A percentile compares a stretch with the other conserved stretches of the same genome.
Conservation (phyloP, 352 stramenopile species). For the Pythium scleroteichum region DNA sequence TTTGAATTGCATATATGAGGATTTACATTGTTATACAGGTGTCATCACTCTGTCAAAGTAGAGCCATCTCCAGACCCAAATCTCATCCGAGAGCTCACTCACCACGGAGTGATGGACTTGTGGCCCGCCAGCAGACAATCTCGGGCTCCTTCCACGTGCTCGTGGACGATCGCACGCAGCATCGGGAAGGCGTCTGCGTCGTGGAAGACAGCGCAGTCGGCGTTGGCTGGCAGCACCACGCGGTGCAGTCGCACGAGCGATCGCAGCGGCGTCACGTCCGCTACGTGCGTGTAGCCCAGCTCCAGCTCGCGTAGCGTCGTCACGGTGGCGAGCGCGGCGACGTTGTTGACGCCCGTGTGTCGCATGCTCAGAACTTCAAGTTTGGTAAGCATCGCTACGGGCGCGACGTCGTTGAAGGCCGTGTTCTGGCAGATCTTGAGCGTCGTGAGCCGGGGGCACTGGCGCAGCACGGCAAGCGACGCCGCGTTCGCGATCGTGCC, state of each 20-base stretch:
- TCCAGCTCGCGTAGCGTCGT: constrained; percentile 10
- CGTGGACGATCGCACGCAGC: constrained; percentile 11
- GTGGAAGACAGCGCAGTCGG: constrained; percentile 13
- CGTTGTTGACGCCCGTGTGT: constrained; percentile 7
- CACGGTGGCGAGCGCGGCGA: not conserved
- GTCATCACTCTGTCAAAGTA: not conserved
- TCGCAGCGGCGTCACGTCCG: not conserved
- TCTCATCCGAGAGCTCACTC: not conserved
- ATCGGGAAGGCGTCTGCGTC: constrained; percentile 11
- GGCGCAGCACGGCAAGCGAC: not conserved
- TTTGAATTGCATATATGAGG: too few relatives aligned
- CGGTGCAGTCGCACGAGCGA: constrained; percentile 4
- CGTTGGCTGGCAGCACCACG: constrained; percentile 3
- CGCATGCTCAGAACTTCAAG: constrained; percentile 10
- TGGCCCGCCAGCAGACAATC: constrained; percentile 9
- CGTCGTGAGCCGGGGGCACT: not conserved
- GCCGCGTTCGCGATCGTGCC: not conserved
- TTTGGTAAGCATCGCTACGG: not conserved
- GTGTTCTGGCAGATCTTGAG: constrained; percentile 16
- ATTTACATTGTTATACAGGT: too few relatives aligned
- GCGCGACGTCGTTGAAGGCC: constrained; percentile 9
- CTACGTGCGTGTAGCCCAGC: constrained; percentile 4
- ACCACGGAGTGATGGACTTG: constrained; percentile 3
- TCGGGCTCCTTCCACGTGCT: not conserved
- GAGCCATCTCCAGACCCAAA: constrained; percentile 2